phyloP scores from a whole-genome alignment of 345 rosid genomes.

The Eucalyptus cloeziana region DNA sequence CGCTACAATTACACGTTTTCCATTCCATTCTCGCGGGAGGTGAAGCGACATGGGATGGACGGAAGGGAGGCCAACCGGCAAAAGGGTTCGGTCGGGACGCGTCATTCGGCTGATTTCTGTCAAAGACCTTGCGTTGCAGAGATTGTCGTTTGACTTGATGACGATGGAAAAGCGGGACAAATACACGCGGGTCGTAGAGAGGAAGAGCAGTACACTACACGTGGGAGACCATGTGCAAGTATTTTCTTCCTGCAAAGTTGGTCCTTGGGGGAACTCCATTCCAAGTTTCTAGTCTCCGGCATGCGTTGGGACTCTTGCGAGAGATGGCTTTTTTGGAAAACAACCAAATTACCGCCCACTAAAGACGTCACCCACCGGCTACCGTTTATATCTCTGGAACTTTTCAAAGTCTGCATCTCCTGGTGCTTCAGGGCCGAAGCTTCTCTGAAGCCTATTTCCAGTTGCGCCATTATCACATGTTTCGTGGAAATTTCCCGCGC shows the following conservation, averaged over 20 bases:
- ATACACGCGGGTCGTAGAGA: background rate
- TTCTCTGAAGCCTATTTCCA: background rate
- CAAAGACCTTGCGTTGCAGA: background rate
- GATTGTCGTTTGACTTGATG: background rate
- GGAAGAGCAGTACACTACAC: background rate
- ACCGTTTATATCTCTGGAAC: background rate
- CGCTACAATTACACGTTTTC: background rate
- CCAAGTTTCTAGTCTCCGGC: background rate
- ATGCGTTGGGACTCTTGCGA: background rate
- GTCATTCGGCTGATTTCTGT: background rate
- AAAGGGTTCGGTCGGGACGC: background rate
- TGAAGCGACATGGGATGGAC: background rate
- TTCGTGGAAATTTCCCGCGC: background rate
- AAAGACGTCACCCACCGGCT: background rate
- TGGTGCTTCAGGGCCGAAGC: background rate
- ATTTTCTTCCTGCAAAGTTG: background rate
- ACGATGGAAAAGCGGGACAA: background rate
- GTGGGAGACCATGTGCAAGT: background rate
- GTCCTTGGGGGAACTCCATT: background rate
- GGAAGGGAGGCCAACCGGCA: background rate
- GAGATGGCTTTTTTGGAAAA: background rate
- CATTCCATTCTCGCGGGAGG: background rate
- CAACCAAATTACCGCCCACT: background rate
- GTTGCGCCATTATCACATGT: background rate
- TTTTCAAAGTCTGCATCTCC: background rate